Percentiles rank a stretch among this genome's conserved stretches.
Evolutionary conservation across 345 rosid species (phyloP).

Genomic region (Rhodomyrtus tomentosa): DNA sequence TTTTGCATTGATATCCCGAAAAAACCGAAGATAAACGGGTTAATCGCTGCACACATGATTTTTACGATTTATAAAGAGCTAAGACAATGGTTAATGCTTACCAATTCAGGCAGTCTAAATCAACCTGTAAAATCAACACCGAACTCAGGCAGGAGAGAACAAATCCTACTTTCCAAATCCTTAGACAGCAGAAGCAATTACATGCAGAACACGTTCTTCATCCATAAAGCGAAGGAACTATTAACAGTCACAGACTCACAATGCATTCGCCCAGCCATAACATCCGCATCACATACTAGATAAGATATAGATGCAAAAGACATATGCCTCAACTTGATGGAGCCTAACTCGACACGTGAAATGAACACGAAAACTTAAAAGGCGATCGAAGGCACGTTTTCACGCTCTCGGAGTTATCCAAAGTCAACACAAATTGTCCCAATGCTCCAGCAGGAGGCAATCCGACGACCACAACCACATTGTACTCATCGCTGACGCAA

Average conservation of each 20-base stretch:
- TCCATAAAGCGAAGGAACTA: neutral
- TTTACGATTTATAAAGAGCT: neutral
- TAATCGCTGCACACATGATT: neutral
- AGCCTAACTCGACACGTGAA: neutral
- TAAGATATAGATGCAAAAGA: neutral
- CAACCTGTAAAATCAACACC: neutral
- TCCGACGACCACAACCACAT: neutral
- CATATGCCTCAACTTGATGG: neutral
- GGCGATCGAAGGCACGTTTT: neutral
- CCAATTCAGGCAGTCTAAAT: neutral
- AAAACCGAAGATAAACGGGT: neutral
- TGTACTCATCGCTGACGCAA: neutral
- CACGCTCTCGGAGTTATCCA: neutral
- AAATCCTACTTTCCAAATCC: neutral
- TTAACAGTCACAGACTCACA: neutral
- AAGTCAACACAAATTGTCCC: neutral
- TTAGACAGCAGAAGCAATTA: neutral
- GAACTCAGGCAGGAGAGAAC: neutral
- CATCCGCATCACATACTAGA: neutral
- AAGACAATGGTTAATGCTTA: neutral
- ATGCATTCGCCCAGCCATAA: neutral
- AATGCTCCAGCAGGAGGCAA: neutral
- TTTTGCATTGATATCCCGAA: neutral
- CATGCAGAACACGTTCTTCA: neutral
- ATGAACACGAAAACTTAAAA: neutral